Evolutionary conservation across 2,329 filamentous ascomycete genomes (phyloP).

Genomic region (Aspergillus sp.): DNA sequence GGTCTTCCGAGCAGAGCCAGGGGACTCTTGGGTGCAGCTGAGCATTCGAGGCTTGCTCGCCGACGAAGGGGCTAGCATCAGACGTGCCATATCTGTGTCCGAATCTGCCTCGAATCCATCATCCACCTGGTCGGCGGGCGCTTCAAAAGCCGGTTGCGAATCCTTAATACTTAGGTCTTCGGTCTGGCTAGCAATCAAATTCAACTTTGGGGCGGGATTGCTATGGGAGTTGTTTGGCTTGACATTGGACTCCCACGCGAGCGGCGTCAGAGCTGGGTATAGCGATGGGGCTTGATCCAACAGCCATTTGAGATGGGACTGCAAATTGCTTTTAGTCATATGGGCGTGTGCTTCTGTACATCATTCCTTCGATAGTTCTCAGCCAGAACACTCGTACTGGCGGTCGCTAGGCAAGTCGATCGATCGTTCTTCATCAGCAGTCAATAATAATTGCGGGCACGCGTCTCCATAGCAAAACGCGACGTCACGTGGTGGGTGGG

Average conservation of each 20-base stretch:
- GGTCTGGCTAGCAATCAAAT: slow-evolving; percentile 7
- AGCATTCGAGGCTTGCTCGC: slow-evolving; percentile 42
- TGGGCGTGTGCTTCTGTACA: slow-evolving; percentile 31
- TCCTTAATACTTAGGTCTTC: slow-evolving; percentile 11
- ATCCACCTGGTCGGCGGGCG: slow-evolving; percentile 18
- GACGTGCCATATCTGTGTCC: slow-evolving; percentile 44
- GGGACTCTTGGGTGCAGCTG: slow-evolving; percentile 26
- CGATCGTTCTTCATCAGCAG: not conserved
- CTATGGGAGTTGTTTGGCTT: slow-evolving; percentile 5
- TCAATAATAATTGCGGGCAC: slow-evolving; percentile 10
- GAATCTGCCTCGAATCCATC: slow-evolving; percentile 27
- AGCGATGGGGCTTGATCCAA: slow-evolving; percentile 40
- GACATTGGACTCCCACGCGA: slow-evolving; percentile 25
- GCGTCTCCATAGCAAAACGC: slow-evolving; percentile 20
- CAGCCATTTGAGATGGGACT: slow-evolving; percentile 48
- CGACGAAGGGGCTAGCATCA: slow-evolving; percentile 43
- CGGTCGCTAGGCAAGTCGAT: slow-evolving; percentile 8
- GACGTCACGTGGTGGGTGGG: slow-evolving; percentile 22
- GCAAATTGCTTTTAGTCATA: slow-evolving; percentile 52
- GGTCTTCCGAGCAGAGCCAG: slow-evolving; percentile 20
- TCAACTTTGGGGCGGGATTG: slow-evolving; percentile 5
- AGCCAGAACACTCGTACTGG: slow-evolving; percentile 7
- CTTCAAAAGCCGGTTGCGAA: slow-evolving; percentile 7
- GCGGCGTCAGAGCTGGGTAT: slow-evolving; percentile 31
- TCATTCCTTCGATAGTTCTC: slow-evolving; percentile 20